phyloP scores from a whole-genome alignment of 2,329 filamentous ascomycete genomes.

The Botrytis medusae region DNA sequence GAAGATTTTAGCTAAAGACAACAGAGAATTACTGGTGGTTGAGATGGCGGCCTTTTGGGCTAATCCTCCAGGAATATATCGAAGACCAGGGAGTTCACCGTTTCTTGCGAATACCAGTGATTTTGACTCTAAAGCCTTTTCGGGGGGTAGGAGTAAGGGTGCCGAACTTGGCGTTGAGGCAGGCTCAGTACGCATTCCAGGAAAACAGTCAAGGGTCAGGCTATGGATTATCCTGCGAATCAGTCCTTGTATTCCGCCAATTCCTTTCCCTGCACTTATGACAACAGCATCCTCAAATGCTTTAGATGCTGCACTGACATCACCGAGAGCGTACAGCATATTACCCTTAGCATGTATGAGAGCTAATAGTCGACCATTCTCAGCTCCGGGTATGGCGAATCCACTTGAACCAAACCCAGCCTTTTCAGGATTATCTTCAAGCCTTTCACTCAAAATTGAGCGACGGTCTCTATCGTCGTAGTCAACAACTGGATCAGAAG shows the following conservation, averaged over 20 bases:
- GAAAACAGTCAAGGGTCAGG: constrained; percentile 53
- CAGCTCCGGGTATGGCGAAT: constrained; percentile 78
- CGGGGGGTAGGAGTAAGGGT: constrained; percentile 78
- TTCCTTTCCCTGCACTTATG: constrained; percentile 74
- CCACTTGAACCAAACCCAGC: constrained; percentile 72
- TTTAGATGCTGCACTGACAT: constrained; percentile 75
- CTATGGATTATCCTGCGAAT: constrained; percentile 76
- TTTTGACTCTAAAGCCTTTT: constrained; percentile 79
- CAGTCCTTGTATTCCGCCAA: constrained; percentile 71
- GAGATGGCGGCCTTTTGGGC: constrained; percentile 79
- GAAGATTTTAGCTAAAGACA: constrained; percentile 96
- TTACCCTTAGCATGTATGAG: constrained; percentile 98
- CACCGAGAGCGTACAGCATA: constrained; percentile 87
- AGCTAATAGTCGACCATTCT: constrained; percentile 92
- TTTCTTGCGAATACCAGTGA: constrained; percentile 75
- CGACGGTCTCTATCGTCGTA: constrained; percentile 36
- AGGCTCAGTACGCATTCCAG: constrained; percentile 39
- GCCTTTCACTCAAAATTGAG: constrained; percentile 26
- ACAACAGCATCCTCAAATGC: constrained; percentile 95
- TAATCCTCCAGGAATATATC: constrained; percentile 66
- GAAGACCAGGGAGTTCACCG: constrained; percentile 78
- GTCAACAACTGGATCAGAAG: constrained; percentile 36
- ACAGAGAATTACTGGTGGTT: constrained; percentile 90
- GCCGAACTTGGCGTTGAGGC: constrained; percentile 23
- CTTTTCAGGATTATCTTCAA: constrained; percentile 29